Evolutionary conservation across 768 basidiomycete genomes (phyloP).

Genomic region (Clitopilus passeckerianus): DNA sequence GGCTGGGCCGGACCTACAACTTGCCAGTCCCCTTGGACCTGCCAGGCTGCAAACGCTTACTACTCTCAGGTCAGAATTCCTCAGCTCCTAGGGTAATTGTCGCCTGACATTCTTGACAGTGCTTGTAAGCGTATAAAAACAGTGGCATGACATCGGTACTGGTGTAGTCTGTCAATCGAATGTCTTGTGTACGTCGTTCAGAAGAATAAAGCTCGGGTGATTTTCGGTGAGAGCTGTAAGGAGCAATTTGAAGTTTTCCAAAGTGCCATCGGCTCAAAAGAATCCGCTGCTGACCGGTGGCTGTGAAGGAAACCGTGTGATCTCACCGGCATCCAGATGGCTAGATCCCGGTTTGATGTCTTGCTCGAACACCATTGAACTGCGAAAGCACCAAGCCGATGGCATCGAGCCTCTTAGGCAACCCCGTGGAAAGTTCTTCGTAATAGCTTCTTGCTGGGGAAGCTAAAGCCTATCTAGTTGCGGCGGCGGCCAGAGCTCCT

Average conservation of each 20-base stretch:
- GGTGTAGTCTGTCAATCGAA: neutral
- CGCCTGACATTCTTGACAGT: neutral
- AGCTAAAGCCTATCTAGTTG: neutral
- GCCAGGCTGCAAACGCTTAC: neutral
- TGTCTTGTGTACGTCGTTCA: neutral
- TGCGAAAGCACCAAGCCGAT: neutral
- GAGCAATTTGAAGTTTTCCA: neutral
- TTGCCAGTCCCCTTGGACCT: neutral
- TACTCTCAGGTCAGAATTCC: constrained; percentile 1
- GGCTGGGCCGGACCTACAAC: constrained; percentile 3
- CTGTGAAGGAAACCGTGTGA: neutral
- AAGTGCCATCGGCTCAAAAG: too few species aligned
- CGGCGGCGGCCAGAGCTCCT: neutral
- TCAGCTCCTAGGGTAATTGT: neutral
- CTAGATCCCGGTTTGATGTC: neutral
- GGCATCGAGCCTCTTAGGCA: neutral
- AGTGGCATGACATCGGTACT: neutral
- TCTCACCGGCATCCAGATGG: neutral
- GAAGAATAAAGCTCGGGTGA: neutral
- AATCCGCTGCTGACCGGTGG: neutral
- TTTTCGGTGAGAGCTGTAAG: neutral
- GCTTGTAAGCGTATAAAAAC: neutral
- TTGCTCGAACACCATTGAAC: neutral
- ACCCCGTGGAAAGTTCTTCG: neutral
- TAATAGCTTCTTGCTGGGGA: neutral